phyloP scores from a whole-genome alignment of 352 stramenopile species.

The Pythium monospermum region DNA sequence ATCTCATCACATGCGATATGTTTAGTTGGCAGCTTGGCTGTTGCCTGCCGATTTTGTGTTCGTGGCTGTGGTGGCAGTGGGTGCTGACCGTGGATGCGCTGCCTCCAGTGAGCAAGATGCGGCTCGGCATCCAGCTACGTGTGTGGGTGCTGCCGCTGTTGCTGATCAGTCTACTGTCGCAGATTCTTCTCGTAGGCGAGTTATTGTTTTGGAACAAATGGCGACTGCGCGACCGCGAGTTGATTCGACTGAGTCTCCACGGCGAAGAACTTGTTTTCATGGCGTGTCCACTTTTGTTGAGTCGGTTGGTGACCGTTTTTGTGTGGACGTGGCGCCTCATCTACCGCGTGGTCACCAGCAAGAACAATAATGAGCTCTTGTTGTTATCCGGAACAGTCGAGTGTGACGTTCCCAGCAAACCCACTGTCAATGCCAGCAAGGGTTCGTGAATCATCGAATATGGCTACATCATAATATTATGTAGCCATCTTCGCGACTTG shows the following conservation, averaged over 20 bases:
- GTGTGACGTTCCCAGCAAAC: not conserved
- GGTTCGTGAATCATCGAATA: too few species aligned
- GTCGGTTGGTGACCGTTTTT: not conserved
- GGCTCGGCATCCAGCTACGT: not conserved
- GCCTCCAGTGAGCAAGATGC: not conserved
- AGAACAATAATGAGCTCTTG: not conserved
- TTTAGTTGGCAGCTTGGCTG: not conserved
- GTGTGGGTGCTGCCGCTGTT: not conserved
- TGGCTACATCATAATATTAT: too few species aligned
- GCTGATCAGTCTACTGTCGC: not conserved
- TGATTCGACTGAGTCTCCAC: not conserved
- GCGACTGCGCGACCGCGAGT: not conserved
- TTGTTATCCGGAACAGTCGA: not conserved
- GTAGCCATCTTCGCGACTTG: too few species aligned
- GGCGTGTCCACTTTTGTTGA: not conserved
- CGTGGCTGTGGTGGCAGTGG: slow-evolving; percentile 2
- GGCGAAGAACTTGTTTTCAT: not conserved
- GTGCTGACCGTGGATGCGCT: not conserved
- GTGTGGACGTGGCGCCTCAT: not conserved
- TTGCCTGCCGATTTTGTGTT: not conserved
- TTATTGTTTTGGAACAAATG: not conserved
- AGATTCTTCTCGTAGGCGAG: not conserved
- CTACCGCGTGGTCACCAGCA: not conserved
- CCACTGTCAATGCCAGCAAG: too few species aligned
- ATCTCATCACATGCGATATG: not conserved